phyloP scores from a whole-genome alignment of 2,329 filamentous ascomycete genomes.

The Ambrosiella xylebori region DNA sequence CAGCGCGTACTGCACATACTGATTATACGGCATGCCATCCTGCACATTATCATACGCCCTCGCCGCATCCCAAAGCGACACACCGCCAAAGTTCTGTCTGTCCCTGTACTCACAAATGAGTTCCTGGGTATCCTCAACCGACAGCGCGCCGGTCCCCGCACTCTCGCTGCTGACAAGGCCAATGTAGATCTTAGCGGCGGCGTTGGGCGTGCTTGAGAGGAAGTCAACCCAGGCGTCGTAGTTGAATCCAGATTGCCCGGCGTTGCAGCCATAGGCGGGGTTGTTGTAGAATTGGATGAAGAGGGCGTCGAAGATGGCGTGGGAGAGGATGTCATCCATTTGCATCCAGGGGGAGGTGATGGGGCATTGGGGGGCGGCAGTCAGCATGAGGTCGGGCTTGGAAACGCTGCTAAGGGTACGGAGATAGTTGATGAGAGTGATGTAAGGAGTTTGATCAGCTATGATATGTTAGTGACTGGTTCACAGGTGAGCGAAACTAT shows the following conservation, averaged over 20 bases:
- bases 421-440: conserved; percentile 23
- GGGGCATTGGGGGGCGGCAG: conserved; percentile 30
- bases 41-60: conserved; percentile 20
- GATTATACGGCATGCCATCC: conserved; percentile 22
- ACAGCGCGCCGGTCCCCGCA: conserved; percentile 21
- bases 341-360: conserved; percentile 18
- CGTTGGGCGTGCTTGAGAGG: conserved; percentile 21
- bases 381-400: conserved; percentile 21
- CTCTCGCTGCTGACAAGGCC: conserved; percentile 24
- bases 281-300: conserved; percentile 36
- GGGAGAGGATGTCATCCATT: conserved; percentile 23
- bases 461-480: background rate
- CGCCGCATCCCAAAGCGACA: conserved; percentile 30
- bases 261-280: conserved; percentile 18
- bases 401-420: conserved; percentile 18
- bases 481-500: background rate
- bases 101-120: conserved; percentile 25
- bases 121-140: conserved; percentile 19
- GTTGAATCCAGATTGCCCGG: conserved; percentile 23
- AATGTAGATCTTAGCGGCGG: conserved; percentile 28
- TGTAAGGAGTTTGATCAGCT: conserved; percentile 21
- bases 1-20: conserved; percentile 23
- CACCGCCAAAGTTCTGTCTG: conserved; percentile 26
- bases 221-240: conserved; percentile 26
- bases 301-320: conserved; percentile 25